phyloP scores from a whole-genome alignment of 176 grass and related monocot genomes.

The Tillandsia fasciculata region DNA sequence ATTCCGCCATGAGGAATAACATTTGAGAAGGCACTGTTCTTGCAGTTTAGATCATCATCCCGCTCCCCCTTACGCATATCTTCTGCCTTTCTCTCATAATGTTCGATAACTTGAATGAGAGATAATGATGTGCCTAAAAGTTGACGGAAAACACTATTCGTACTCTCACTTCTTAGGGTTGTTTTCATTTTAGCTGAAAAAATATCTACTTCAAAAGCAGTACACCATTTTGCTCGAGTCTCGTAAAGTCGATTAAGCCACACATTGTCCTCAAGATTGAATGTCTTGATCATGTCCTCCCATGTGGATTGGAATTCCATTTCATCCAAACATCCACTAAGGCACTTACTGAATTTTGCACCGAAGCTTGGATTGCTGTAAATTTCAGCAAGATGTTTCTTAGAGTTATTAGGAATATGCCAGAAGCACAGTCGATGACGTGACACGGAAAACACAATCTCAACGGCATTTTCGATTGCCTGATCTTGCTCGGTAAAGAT shows the following conservation, averaged over 20 bases:
- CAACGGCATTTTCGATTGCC: constrained; percentile 51
- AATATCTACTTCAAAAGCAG: constrained; percentile 48
- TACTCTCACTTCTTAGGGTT: constrained; percentile 31
- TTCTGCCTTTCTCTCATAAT: constrained; percentile 45
- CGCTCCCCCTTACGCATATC: constrained; percentile 50
- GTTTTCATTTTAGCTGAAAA: constrained; percentile 62
- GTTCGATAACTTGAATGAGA: constrained; percentile 34
- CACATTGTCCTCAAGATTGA: constrained; percentile 48
- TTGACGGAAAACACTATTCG: constrained; percentile 32
- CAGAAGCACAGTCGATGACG: constrained; percentile 43
- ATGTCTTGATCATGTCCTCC: constrained; percentile 44
- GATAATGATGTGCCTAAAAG: constrained; percentile 46
- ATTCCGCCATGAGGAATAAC: constrained; percentile 39
- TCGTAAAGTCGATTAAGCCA: constrained; percentile 55
- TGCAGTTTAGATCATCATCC: constrained; percentile 48
- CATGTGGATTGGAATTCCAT: constrained; percentile 61
- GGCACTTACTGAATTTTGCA: constrained; percentile 50
- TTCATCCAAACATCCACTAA: constrained; percentile 61
- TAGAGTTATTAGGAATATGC: constrained; percentile 49
- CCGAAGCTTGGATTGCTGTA: constrained; percentile 45
- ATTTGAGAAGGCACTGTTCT: constrained; percentile 28
- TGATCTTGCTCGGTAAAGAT: constrained; percentile 67
- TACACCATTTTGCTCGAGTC: constrained; percentile 68
- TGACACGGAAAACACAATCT: constrained; percentile 43
- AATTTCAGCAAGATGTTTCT: constrained; percentile 43